Evolutionary conservation across 2,329 filamentous ascomycete species (phyloP).

Genomic region (Colletotrichum graminicola): DNA sequence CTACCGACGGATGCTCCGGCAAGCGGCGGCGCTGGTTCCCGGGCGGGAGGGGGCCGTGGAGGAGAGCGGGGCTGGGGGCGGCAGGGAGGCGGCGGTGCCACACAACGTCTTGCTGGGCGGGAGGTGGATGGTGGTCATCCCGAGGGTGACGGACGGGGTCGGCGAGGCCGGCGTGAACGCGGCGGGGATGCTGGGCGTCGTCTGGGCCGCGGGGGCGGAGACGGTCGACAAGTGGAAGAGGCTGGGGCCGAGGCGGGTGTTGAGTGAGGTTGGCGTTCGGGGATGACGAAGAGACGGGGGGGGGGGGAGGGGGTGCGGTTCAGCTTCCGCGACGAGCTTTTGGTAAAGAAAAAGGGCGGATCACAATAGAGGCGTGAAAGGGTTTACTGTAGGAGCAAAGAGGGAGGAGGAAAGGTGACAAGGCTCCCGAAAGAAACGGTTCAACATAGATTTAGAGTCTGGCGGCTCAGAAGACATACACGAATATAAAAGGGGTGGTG

Average conservation of each 20-base stretch:
- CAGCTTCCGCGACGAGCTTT: no score
- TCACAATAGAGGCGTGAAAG: neutral
- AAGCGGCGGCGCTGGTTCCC: conserved; percentile 40
- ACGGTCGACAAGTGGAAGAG: conserved; percentile 51
- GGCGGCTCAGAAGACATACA: no score
- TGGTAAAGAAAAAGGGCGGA: neutral
- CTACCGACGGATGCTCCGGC: conserved; percentile 47
- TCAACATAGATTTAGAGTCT: neutral
- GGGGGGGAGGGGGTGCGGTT: no score
- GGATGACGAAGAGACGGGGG: neutral
- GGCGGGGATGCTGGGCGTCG: conserved; percentile 60
- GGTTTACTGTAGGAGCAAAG: neutral
- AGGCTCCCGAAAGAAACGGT: neutral
- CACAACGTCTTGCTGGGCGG: conserved; percentile 61
- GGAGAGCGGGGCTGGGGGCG: conserved; percentile 20
- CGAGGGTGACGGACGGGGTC: conserved; percentile 52
- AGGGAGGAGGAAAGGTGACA: neutral
- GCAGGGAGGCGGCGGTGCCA: conserved; percentile 45
- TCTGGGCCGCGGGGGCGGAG: conserved; percentile 50
- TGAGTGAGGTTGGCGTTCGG: conserved; percentile 53
- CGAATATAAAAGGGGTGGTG: neutral
- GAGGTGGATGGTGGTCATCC: conserved; percentile 61
- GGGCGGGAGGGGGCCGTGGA: conserved; percentile 18
- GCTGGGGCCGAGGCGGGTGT: conserved; percentile 51
- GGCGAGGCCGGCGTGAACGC: conserved; percentile 58